These are phyloP conservation scores for Yamadazyma atlantica DNA, from an alignment of 1,139 yeast genomes.

Conservation along the genomic window DNA sequence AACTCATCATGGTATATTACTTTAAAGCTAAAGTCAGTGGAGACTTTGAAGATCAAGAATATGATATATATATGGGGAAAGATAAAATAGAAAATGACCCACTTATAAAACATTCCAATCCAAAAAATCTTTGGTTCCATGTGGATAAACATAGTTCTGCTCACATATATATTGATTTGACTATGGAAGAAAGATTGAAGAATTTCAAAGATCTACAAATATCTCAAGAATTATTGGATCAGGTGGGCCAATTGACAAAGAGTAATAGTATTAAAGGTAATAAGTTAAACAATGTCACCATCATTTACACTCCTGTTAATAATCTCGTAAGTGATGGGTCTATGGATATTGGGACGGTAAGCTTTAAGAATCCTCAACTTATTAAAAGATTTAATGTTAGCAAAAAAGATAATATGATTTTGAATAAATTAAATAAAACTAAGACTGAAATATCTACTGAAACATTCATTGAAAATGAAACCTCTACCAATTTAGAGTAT, in stretches of 20 bases:
- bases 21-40: conserved; percentile 39
- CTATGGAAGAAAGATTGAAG: conserved; percentile 34
- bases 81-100: conserved; percentile 78
- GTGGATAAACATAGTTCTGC: conserved; percentile 81
- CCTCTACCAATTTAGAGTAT: conserved; percentile 35
- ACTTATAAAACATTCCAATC: conserved; percentile 66
- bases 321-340: conserved; percentile 69
- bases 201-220: conserved; percentile 40
- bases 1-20: conserved; percentile 53
- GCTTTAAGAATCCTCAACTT: conserved; percentile 57
- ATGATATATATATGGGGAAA: conserved; percentile 65
- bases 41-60: conserved; percentile 33
- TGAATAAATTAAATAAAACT: conserved; percentile 69
- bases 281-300: conserved; percentile 66
- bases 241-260: conserved; percentile 75
- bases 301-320: conserved; percentile 76
- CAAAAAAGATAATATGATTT: conserved; percentile 58
- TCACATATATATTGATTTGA: conserved; percentile 70
- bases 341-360: conserved; percentile 85
- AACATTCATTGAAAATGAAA: conserved; percentile 47
- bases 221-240: conserved; percentile 52
- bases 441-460: conserved; percentile 50
- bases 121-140: conserved; percentile 80
- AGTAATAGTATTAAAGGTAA: conserved; percentile 80
- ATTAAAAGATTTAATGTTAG: conserved; percentile 58